Percentiles rank a stretch among this genome's conserved stretches.
These are phyloP conservation scores for Yarrowia bubula DNA, from an alignment of 805 yeast species.

Conservation along the genomic window DNA sequence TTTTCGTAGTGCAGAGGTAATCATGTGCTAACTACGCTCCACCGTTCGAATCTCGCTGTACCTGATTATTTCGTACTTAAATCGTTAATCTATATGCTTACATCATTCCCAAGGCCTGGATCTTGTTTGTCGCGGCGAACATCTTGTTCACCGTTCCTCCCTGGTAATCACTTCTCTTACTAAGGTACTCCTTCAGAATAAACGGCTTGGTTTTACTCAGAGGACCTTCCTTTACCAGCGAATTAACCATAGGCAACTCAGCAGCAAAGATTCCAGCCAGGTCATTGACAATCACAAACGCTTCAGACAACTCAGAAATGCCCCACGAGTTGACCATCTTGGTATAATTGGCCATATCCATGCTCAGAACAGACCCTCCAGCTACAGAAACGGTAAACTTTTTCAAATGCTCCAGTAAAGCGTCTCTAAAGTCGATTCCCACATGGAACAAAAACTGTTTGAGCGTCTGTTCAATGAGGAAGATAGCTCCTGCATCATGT, in stretches of 20 bases:
- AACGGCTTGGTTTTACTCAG: slow-evolving; percentile 47
- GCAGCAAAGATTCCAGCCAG: slow-evolving; percentile 82
- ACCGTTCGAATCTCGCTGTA: too few species aligned
- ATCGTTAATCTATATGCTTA: not conserved
- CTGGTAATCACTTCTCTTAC: slow-evolving; percentile 65
- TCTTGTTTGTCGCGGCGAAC: slow-evolving; percentile 16
- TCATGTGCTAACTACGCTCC: too few species aligned
- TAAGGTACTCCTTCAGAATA: slow-evolving; percentile 61
- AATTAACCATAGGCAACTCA: slow-evolving; percentile 72
- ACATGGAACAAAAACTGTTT: slow-evolving; percentile 51
- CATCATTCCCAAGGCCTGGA: slow-evolving; percentile 24
- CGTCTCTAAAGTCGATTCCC: slow-evolving; percentile 57
- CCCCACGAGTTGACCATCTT: slow-evolving; percentile 65
- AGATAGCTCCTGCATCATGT: slow-evolving; percentile 42
- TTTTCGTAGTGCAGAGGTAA: too few species aligned
- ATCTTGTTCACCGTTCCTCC: slow-evolving; percentile 23
- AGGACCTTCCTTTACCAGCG: slow-evolving; percentile 79
- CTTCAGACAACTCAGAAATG: slow-evolving; percentile 56
- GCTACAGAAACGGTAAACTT: slow-evolving; percentile 72
- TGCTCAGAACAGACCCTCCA: slow-evolving; percentile 77
- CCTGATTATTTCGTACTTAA: too few species aligned
- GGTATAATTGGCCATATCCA: slow-evolving; percentile 78
- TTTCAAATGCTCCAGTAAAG: slow-evolving; percentile 68
- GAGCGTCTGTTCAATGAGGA: slow-evolving; percentile 50
- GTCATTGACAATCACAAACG: slow-evolving; percentile 71